Percentiles rank a stretch among this genome's conserved stretches.
Evolutionary conservation across 306 rosid species (phyloP).

Genomic region (Datisca glomerata): DNA sequence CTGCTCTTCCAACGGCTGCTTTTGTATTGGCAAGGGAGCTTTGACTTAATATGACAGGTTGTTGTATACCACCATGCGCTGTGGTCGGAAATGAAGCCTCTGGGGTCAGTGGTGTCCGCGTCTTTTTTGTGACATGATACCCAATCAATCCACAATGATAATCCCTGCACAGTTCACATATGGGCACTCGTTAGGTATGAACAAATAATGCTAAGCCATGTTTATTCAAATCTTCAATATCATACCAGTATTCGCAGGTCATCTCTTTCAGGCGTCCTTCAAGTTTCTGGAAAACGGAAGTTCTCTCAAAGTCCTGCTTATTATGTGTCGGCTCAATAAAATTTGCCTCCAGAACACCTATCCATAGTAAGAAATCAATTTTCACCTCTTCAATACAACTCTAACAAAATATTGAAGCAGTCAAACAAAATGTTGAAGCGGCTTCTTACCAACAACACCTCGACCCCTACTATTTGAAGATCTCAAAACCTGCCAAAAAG

Average conservation of each 20-base stretch:
- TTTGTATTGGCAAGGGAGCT: conserved; percentile 14
- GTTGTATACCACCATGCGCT: conserved; percentile 18
- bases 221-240: conserved; percentile 1
- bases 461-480: conserved; percentile 49
- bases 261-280: conserved; percentile 72
- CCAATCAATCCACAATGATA: conserved; percentile 55
- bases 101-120: conserved; percentile 6
- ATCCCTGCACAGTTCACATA: conserved; percentile 48
- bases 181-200: conserved; percentile 4
- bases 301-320: conserved; percentile 95
- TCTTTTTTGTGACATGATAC: conserved; percentile 34
- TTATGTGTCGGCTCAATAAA: conserved; percentile 82
- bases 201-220: conserved; percentile 1
- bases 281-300: conserved; percentile 79
- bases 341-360: conserved; percentile 83
- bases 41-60: conserved; percentile 14
- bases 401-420: conserved; percentile 4
- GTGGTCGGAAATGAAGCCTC: conserved; percentile 6
- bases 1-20: conserved; percentile 13
- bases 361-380: conserved; percentile 15
- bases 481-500: conserved; percentile 83
- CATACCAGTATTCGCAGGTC: conserved; percentile 88
- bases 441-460: conserved; percentile 80
- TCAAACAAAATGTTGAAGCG: conserved; percentile 5
- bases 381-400: conserved; percentile 2